Evolutionary conservation across 1,284 basidiomycete species (phyloP).

Genomic region (Cryptococcus maquisensis): DNA sequence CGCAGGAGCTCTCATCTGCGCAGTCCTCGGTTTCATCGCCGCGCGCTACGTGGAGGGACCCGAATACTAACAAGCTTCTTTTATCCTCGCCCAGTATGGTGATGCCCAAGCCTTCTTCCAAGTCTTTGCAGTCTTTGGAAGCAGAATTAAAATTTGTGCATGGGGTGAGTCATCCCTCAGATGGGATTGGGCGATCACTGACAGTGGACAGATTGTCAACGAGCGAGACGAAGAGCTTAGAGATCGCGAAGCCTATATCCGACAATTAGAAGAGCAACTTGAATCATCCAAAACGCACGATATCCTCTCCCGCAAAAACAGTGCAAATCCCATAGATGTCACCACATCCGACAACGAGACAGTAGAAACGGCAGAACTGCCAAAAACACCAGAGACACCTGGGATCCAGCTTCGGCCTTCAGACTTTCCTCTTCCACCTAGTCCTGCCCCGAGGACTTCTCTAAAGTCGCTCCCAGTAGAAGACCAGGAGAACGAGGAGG

Average conservation of each 20-base stretch:
- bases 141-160: constrained; percentile 57
- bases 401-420: constrained; percentile 6
- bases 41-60: constrained; percentile 35
- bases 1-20: constrained; percentile 90
- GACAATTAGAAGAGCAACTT: constrained; percentile 62
- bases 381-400: constrained; percentile 3
- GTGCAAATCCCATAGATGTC: constrained; percentile 11
- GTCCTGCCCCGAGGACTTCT: constrained; percentile 6
- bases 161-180: constrained; percentile 13
- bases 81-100: constrained; percentile 31
- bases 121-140: constrained; percentile 77
- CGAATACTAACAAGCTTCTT: constrained; percentile 22
- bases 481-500: not conserved
- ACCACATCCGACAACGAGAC: not conserved
- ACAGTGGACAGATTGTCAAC: constrained; percentile 56
- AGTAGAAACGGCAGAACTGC: not conserved
- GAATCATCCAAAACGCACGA: constrained; percentile 27
- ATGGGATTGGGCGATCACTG: not conserved
- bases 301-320: constrained; percentile 35
- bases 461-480: not conserved
- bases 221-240: constrained; percentile 73
- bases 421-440: constrained; percentile 18
- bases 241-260: constrained; percentile 81
- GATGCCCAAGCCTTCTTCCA: constrained; percentile 34
- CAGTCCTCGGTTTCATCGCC: constrained; percentile 55